Conservation (phyloP, 2,329 filamentous ascomycete genomes). For the Biscogniauxia sp. region DNA sequence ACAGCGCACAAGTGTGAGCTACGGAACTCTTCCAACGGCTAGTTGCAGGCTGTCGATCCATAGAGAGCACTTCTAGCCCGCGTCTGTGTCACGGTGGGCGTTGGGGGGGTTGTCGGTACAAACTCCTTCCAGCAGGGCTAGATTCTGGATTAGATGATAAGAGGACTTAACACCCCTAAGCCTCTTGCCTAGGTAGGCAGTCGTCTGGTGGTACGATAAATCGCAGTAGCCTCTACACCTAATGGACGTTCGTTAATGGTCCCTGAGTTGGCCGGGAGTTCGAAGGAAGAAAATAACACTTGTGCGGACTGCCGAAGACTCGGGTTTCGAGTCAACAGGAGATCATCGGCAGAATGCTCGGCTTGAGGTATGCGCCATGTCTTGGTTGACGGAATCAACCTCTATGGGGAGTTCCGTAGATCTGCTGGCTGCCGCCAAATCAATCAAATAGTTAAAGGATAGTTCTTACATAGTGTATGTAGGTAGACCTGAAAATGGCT, state of each 20-base stretch:
- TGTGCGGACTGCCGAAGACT: not conserved
- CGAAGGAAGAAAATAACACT: not conserved
- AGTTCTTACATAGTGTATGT: not conserved
- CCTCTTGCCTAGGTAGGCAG: too few relatives aligned
- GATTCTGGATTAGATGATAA: constrained; percentile 4
- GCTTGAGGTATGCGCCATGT: constrained; percentile 22
- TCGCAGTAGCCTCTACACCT: not conserved
- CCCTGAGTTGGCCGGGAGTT: not conserved
- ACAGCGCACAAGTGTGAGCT: constrained; percentile 11
- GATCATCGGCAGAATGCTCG: constrained; percentile 22
- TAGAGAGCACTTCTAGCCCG: constrained; percentile 18
- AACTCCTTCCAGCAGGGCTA: constrained; percentile 9
- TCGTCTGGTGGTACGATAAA: not conserved
- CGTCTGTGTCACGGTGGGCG: constrained; percentile 18
- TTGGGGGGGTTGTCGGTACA: constrained; percentile 17
- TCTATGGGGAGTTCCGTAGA: constrained; percentile 10
- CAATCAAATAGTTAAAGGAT: not conserved
- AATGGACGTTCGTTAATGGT: constrained; percentile 11
- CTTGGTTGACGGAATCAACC: constrained; percentile 15
- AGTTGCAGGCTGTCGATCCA: constrained; percentile 18
- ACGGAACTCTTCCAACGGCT: constrained; percentile 15
- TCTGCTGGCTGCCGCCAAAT: constrained; percentile 2
- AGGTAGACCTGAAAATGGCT: not conserved
- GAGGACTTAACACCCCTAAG: not conserved
- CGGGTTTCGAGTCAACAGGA: not conserved